Conservation (phyloP, 805 yeast genomes). For the Metschnikowia anglica region DNA sequence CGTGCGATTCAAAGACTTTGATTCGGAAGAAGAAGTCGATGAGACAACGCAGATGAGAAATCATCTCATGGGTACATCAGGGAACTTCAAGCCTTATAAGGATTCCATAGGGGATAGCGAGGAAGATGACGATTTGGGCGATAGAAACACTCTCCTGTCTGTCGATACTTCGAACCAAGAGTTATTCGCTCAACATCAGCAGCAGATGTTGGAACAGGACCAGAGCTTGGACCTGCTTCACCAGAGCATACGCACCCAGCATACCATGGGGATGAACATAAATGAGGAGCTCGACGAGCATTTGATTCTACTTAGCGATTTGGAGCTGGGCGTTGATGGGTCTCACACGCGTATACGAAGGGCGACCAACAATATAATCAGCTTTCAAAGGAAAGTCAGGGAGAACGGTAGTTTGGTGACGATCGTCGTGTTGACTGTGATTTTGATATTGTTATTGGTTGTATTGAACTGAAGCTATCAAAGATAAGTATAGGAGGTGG, state of each 20-base stretch:
- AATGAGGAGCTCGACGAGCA: conserved; percentile 44
- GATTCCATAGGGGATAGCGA: conserved; percentile 21
- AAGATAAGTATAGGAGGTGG: neutral
- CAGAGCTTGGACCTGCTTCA: conserved; percentile 35
- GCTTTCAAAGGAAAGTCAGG: conserved; percentile 33
- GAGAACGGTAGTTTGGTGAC: conserved; percentile 47
- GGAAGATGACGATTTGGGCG: conserved; percentile 24
- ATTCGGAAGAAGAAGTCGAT: conserved; percentile 22
- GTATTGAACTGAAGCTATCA: conserved; percentile 31
- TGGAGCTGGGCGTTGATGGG: conserved; percentile 42
- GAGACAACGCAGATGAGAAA: conserved; percentile 24
- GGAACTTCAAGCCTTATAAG: conserved; percentile 34
- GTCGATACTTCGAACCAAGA: conserved; percentile 37
- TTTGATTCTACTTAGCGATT: conserved; percentile 39
- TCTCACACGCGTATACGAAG: conserved; percentile 32
- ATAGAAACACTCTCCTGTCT: conserved; percentile 22
- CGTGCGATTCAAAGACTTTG: conserved; percentile 40
- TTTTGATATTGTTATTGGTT: conserved; percentile 39
- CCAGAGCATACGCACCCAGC: conserved; percentile 35
- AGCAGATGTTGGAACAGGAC: conserved; percentile 40
- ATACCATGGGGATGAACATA: conserved; percentile 39
- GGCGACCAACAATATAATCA: conserved; percentile 31
- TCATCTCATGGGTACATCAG: conserved; percentile 36
- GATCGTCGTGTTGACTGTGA: conserved; percentile 40
- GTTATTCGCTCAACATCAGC: conserved; percentile 44